phyloP scores from a whole-genome alignment of 2,329 filamentous ascomycete species.

The Aspergillus sp. region DNA sequence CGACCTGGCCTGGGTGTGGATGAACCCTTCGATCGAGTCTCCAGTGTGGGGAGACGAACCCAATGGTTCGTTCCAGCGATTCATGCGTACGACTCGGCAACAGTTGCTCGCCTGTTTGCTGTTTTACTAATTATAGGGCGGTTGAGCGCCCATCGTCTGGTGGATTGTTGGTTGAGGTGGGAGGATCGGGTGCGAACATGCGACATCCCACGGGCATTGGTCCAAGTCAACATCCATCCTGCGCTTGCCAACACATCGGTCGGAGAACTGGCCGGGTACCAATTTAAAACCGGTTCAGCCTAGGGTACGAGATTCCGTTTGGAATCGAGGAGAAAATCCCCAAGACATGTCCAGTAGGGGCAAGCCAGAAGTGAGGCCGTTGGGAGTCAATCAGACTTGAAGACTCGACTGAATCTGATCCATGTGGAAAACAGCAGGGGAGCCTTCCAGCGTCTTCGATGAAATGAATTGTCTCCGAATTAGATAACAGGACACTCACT shows the following conservation, averaged over 20 bases:
- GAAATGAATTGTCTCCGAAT: no score
- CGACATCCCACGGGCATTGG: neutral
- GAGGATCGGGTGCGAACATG: neutral
- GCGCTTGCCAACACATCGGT: neutral
- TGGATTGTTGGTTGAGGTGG: neutral
- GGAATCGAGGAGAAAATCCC: no score
- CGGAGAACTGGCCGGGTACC: neutral
- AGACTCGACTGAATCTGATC: neutral
- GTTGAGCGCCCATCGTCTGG: neutral
- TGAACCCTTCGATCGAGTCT: constrained; percentile 9
- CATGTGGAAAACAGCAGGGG: neutral
- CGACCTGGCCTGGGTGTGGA: constrained; percentile 5
- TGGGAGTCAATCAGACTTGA: neutral
- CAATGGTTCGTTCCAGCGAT: constrained; percentile 7
- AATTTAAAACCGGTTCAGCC: neutral
- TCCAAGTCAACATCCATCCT: neutral
- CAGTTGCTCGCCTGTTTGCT: neutral
- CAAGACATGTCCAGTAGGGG: neutral
- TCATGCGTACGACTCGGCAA: no score
- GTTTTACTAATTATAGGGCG: neutral
- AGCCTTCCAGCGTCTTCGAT: neutral
- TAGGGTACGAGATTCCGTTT: no score
- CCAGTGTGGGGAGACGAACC: constrained; percentile 6
- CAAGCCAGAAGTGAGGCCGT: no score
- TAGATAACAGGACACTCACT: neutral